Evolutionary conservation across 345 rosid genomes (phyloP).

Genomic region (Dovyalis caffra): DNA sequence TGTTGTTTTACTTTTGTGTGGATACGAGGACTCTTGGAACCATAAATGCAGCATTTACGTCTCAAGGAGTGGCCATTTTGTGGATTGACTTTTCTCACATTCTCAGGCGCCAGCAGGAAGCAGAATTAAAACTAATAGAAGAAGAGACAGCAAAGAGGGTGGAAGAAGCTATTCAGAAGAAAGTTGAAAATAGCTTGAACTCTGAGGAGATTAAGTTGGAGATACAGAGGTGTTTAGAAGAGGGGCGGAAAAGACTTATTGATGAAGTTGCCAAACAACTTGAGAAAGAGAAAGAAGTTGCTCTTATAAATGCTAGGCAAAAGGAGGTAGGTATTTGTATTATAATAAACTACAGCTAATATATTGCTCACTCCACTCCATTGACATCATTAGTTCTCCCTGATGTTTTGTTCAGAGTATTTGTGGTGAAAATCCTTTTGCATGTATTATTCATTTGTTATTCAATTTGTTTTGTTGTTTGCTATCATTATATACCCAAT

Average conservation of each 20-base stretch:
- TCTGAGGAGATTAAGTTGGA: constrained; percentile 65
- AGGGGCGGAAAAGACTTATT: constrained; percentile 62
- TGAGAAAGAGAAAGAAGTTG: constrained; percentile 77
- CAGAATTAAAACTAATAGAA: constrained; percentile 80
- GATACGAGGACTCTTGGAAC: constrained; percentile 38
- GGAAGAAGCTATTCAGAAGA: constrained; percentile 71
- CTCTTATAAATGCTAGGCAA: constrained; percentile 59
- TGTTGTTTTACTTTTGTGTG: constrained; percentile 27
- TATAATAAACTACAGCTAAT: neutral
- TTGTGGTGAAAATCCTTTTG: too few species aligned
- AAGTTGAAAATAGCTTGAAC: constrained; percentile 78
- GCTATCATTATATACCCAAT: too few species aligned
- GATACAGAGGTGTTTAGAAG: constrained; percentile 65
- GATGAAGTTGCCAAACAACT: constrained; percentile 80
- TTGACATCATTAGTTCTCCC: neutral
- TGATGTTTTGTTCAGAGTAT: neutral
- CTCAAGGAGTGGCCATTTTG: constrained; percentile 26
- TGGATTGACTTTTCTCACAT: constrained; percentile 33
- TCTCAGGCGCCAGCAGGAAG: constrained; percentile 89
- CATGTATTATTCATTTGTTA: too few species aligned
- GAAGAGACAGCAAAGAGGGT: constrained; percentile 90
- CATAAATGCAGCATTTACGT: constrained; percentile 14
- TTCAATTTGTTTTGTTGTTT: too few species aligned
- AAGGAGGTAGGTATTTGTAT: constrained; percentile 58
- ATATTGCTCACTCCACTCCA: neutral